These are phyloP conservation scores for Backusella westeae DNA, from an alignment of 192 early-diverging fungal genomes.

Conservation along the genomic window DNA sequence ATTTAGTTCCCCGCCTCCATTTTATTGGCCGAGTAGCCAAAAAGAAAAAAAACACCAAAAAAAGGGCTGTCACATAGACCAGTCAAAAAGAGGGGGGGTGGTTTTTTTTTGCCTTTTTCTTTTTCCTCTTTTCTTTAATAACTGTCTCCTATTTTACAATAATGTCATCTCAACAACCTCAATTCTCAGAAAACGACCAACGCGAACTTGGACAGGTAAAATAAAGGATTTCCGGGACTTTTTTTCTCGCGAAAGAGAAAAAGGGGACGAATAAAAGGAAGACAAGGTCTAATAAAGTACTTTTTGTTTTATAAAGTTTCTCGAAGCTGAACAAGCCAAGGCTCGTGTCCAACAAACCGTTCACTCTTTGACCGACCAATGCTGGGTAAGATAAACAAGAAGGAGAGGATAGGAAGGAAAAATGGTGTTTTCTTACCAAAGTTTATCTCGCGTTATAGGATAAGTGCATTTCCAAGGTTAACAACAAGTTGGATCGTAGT, in stretches of 20 bases:
- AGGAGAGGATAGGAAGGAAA: not conserved
- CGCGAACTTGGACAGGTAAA: slow-evolving; percentile 35
- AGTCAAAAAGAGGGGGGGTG: slow-evolving; percentile 4
- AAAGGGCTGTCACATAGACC: slow-evolving; percentile 1
- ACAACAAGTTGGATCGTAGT: slow-evolving; percentile 48
- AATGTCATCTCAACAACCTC: slow-evolving; percentile 28
- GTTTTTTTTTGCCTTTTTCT: not conserved
- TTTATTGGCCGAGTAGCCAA: not conserved
- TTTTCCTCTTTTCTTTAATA: not conserved
- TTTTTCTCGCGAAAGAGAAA: not conserved
- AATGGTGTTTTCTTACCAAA: not conserved
- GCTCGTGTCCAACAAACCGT: slow-evolving; percentile 40
- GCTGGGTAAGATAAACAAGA: slow-evolving; percentile 44
- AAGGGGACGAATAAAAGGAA: not conserved
- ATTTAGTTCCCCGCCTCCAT: not conserved
- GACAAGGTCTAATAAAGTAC: not conserved
- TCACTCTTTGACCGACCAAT: slow-evolving; percentile 46
- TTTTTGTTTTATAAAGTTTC: slow-evolving; percentile 12
- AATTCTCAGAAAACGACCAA: slow-evolving; percentile 38
- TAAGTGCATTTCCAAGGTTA: slow-evolving; percentile 38
- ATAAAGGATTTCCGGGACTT: not conserved
- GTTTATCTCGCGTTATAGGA: slow-evolving; percentile 17
- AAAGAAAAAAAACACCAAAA: not conserved
- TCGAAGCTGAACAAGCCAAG: slow-evolving; percentile 39
- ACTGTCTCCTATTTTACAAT: not conserved